Conservation (phyloP, 345 rosid species). For the Moringa oleifera region DNA sequence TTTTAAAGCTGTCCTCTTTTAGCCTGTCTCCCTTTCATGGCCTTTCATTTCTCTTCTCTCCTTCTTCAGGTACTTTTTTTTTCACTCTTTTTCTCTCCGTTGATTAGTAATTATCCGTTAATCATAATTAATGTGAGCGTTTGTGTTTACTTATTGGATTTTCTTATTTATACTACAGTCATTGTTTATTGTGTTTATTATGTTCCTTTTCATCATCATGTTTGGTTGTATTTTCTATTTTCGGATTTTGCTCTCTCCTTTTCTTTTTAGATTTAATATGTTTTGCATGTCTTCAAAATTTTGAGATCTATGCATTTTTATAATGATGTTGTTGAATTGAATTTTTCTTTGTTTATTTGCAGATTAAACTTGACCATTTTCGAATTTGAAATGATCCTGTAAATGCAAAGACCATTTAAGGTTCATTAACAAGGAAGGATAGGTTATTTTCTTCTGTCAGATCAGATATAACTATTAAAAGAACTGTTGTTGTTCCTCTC, state of each 20-base stretch:
- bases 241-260: not conserved
- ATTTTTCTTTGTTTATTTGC: conserved; percentile 9
- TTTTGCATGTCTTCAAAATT: not conserved
- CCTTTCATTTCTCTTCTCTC: conserved; percentile 13
- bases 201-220: not conserved
- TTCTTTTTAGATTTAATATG: not conserved
- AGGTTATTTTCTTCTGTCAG: not conserved
- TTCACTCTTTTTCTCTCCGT: conserved; percentile 1
- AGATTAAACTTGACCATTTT: conserved; percentile 2
- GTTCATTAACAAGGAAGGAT: not conserved
- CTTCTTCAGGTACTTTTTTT: conserved; percentile 12
- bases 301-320: conserved; percentile 7
- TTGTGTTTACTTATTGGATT: not conserved
- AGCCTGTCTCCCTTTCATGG: conserved; percentile 10
- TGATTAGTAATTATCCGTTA: not conserved
- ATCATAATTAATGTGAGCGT: not conserved
- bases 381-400: conserved; percentile 16
- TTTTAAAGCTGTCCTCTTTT: not conserved
- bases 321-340: not conserved
- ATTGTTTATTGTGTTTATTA: not conserved
- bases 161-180: not conserved
- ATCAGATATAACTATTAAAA: not conserved
- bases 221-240: not conserved
- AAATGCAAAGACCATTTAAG: conserved; percentile 9
- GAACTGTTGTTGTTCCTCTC: conserved; percentile 9